Evolutionary conservation across 2,329 filamentous ascomycete genomes (phyloP).

Genomic region (Cadophora sp.): DNA sequence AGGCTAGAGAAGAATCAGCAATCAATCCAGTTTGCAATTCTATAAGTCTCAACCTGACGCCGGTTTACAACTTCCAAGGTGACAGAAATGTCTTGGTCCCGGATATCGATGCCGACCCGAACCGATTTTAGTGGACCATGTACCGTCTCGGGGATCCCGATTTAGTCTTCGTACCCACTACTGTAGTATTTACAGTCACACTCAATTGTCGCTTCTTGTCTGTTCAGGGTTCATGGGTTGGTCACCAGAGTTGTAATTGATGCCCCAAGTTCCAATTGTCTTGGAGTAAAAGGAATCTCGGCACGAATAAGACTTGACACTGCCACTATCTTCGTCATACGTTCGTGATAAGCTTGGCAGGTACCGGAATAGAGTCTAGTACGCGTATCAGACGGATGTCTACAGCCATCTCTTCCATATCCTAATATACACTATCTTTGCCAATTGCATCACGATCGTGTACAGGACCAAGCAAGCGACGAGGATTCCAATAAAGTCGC

Average conservation of each 20-base stretch:
- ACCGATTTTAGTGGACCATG: background rate
- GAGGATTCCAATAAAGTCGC: constrained; percentile 18
- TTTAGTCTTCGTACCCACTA: background rate
- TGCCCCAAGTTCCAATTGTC: background rate
- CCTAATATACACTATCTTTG: constrained; percentile 22
- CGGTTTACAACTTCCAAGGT: background rate
- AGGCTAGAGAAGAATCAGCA: background rate
- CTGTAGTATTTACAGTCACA: background rate
- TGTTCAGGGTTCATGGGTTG: background rate
- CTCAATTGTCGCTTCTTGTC: background rate
- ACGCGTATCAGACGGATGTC: background rate
- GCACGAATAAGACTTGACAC: background rate
- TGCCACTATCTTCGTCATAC: background rate
- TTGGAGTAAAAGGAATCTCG: background rate
- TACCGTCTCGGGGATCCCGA: background rate
- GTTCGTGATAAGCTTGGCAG: background rate
- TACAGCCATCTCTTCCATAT: constrained; percentile 25
- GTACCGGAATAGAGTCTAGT: background rate
- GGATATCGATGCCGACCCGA: constrained; percentile 4
- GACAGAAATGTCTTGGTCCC: background rate
- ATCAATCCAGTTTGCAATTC: too few relatives aligned
- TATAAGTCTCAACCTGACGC: background rate
- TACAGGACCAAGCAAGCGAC: constrained; percentile 8
- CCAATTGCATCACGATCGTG: constrained; percentile 10
- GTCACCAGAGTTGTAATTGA: background rate